These are phyloP conservation scores for Globisporangium uncinulatum DNA, from an alignment of 352 stramenopile genomes.

Conservation along the genomic window DNA sequence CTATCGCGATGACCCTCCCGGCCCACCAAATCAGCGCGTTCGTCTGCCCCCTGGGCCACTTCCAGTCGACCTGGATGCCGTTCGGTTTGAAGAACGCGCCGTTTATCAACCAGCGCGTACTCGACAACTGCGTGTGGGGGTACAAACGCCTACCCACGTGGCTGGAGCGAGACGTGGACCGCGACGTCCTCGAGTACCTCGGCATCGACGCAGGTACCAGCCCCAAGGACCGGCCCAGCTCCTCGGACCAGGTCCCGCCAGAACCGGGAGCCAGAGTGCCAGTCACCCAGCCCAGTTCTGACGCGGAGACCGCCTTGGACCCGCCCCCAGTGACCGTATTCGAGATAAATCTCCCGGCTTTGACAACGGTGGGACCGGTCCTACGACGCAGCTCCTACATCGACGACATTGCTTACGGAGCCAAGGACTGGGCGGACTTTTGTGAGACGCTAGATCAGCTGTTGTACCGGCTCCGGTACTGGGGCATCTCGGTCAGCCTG, in stretches of 20 bases:
- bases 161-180: neutral
- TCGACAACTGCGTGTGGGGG: conserved; percentile 15
- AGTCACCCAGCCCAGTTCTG: too few relatives aligned
- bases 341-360: neutral
- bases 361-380: neutral
- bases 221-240: too few relatives aligned
- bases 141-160: conserved; percentile 8
- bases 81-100: conserved; percentile 20
- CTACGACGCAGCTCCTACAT: conserved; percentile 4
- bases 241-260: too few relatives aligned
- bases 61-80: conserved; percentile 17
- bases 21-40: conserved; percentile 13
- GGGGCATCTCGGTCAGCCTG: conserved; percentile 20
- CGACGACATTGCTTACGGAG: conserved; percentile 19
- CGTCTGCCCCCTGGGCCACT: conserved; percentile 17
- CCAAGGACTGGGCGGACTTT: conserved; percentile 6
- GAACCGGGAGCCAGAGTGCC: too few relatives aligned
- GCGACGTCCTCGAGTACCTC: neutral
- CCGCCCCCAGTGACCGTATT: neutral
- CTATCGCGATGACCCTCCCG: conserved; percentile 14
- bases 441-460: conserved; percentile 2
- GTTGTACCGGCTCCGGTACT: conserved; percentile 13
- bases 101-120: conserved; percentile 9
- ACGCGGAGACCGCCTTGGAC: conserved; percentile 16
- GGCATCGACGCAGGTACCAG: too few relatives aligned